Conservation (phyloP, 306 rosid genomes). For the Oxytropis ochrocephala region DNA sequence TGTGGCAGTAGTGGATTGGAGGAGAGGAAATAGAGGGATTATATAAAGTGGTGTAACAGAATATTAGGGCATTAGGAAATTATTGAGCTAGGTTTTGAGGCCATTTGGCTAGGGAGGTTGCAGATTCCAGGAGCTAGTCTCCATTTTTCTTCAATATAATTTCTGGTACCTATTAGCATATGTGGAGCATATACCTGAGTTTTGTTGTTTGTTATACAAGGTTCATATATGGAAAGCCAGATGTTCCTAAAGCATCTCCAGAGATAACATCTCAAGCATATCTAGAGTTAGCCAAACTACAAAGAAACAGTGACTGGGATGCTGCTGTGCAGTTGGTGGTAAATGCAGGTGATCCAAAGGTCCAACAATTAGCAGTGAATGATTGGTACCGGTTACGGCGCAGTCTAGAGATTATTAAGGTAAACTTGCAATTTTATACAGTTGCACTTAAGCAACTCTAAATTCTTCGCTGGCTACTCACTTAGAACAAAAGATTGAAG, state of each 20-base stretch:
- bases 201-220: constrained; percentile 29
- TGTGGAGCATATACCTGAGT: constrained; percentile 2
- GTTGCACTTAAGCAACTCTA: background rate
- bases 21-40: too few relatives aligned
- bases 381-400: constrained; percentile 91
- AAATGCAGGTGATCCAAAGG: constrained; percentile 83
- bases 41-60: too few relatives aligned
- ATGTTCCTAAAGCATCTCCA: constrained; percentile 75
- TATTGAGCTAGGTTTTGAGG: too few relatives aligned
- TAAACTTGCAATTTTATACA: constrained; percentile 23
- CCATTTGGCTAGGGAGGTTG: too few relatives aligned
- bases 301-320: constrained; percentile 66
- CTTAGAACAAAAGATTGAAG: background rate
- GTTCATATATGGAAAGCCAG: constrained; percentile 90
- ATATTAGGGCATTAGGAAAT: too few relatives aligned
- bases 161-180: too few relatives aligned
- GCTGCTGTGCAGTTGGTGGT: constrained; percentile 82
- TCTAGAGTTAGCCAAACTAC: constrained; percentile 58
- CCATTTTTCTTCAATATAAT: too few relatives aligned
- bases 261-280: constrained; percentile 54
- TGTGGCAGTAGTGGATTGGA: too few relatives aligned
- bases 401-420: constrained; percentile 87
- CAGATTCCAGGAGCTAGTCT: too few relatives aligned
- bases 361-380: constrained; percentile 48
- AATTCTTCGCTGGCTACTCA: constrained; percentile 4